These are phyloP conservation scores for Globisporangium emineosum DNA, from an alignment of 352 stramenopile species.

Conservation along the genomic window DNA sequence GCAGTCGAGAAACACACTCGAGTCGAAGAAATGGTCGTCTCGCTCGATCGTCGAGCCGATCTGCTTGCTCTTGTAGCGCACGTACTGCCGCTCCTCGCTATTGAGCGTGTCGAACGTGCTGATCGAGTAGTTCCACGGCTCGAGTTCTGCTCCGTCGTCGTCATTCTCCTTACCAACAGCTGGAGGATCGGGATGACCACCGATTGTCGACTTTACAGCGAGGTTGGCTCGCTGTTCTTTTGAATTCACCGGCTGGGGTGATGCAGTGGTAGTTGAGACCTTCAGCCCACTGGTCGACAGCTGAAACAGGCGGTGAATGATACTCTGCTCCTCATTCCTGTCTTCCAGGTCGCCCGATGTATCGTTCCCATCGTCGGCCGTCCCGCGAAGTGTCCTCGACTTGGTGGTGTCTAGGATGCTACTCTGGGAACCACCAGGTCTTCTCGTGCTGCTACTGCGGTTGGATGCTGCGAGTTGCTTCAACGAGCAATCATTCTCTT, in stretches of 20 bases:
- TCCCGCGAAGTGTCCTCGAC: background rate
- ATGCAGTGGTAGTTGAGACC: background rate
- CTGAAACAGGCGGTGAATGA: conserved; percentile 14
- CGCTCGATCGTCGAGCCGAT: conserved; percentile 44
- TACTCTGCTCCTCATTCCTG: conserved; percentile 9
- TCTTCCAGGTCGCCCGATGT: background rate
- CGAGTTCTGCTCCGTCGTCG: conserved; percentile 16
- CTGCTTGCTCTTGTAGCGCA: conserved; percentile 61
- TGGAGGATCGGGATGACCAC: too few species aligned
- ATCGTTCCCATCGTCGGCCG: background rate
- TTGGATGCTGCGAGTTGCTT: background rate
- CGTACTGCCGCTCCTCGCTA: conserved; percentile 65
- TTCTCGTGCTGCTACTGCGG: background rate
- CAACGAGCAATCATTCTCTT: background rate
- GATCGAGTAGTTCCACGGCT: conserved; percentile 64
- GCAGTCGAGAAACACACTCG: conserved; percentile 59
- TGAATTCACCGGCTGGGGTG: background rate
- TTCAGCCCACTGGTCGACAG: background rate
- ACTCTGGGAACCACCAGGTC: too few species aligned
- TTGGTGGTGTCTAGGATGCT: background rate
- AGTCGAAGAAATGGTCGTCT: conserved; percentile 67
- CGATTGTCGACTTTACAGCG: background rate
- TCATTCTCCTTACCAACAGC: background rate
- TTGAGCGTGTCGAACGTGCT: conserved; percentile 55
- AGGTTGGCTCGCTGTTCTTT: background rate